These are phyloP conservation scores for Colletotrichum cuscutae DNA, from an alignment of 2,329 filamentous ascomycete genomes.

Conservation along the genomic window DNA sequence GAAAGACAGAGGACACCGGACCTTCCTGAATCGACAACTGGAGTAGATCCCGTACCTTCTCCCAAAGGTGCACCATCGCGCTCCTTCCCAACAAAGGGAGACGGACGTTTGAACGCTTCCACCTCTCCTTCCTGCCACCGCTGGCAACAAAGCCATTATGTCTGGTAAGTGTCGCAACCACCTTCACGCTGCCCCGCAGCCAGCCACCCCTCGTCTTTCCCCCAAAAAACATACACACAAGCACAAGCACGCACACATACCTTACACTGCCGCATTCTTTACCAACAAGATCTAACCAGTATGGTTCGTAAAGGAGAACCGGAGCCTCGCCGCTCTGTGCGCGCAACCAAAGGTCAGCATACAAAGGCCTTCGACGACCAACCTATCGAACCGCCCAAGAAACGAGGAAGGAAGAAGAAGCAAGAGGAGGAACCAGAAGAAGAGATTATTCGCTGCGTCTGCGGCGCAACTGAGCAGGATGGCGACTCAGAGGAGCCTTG, in stretches of 20 bases:
- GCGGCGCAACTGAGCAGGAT: constrained; percentile 86
- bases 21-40: constrained; percentile 16
- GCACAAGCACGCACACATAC: neutral
- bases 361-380: constrained; percentile 86
- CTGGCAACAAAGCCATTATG: constrained; percentile 21
- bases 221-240: neutral
- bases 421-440: constrained; percentile 68
- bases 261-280: neutral
- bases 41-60: constrained; percentile 9
- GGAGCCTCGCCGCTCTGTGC: constrained; percentile 92
- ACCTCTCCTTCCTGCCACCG: neutral
- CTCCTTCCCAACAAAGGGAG: constrained; percentile 24
- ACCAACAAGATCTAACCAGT: constrained; percentile 3
- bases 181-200: constrained; percentile 12
- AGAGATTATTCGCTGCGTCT: constrained; percentile 92
- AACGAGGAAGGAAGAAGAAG: constrained; percentile 69
- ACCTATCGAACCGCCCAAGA: constrained; percentile 63
- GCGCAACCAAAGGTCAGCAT: constrained; percentile 96
- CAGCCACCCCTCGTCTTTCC: neutral
- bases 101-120: neutral
- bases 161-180: constrained; percentile 32
- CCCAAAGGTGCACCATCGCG: constrained; percentile 4
- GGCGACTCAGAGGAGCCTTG: constrained; percentile 89
- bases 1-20: constrained; percentile 13
- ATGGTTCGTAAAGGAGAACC: constrained; percentile 53